A percentile compares a stretch with the other conserved stretches of the same genome.
Conservation (phyloP, 768 basidiomycete species). For the Termitomyces sp. region DNA sequence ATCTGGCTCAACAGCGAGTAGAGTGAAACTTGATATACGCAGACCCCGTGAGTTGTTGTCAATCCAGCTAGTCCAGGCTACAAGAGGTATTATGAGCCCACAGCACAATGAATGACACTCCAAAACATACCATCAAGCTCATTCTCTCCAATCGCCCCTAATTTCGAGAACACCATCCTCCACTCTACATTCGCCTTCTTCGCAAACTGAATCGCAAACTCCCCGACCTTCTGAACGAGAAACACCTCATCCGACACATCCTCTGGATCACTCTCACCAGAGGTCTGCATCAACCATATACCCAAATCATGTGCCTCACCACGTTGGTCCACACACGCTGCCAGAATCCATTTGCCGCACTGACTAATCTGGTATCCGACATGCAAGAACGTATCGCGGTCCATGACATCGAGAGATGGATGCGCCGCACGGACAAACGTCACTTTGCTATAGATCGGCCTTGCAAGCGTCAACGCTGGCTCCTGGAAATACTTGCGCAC, state of each 20-base stretch:
- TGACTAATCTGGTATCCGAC: slow-evolving; percentile 67
- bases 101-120: slow-evolving; percentile 41
- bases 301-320: slow-evolving; percentile 73
- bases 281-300: slow-evolving; percentile 59
- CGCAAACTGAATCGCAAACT: slow-evolving; percentile 61
- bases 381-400: slow-evolving; percentile 61
- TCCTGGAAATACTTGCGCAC: slow-evolving; percentile 57
- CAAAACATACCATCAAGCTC: slow-evolving; percentile 69
- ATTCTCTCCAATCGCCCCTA: slow-evolving; percentile 54
- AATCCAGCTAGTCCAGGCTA: slow-evolving; percentile 68
- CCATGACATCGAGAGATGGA: slow-evolving; percentile 42
- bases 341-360: slow-evolving; percentile 76
- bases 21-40: slow-evolving; percentile 56
- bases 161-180: slow-evolving; percentile 71
- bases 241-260: slow-evolving; percentile 35
- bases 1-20: slow-evolving; percentile 60
- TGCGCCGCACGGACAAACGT: slow-evolving; percentile 35
- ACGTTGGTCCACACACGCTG: slow-evolving; percentile 73
- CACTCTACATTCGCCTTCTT: slow-evolving; percentile 74
- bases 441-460: slow-evolving; percentile 39
- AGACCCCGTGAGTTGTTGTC: slow-evolving; percentile 39
- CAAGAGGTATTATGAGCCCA: slow-evolving; percentile 7
- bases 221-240: slow-evolving; percentile 65
- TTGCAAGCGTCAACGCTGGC: slow-evolving; percentile 63
- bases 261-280: slow-evolving; percentile 17